Base-by-base conservation (phyloP, 257 asterid species). In the Verbascum thapsus region DNA sequence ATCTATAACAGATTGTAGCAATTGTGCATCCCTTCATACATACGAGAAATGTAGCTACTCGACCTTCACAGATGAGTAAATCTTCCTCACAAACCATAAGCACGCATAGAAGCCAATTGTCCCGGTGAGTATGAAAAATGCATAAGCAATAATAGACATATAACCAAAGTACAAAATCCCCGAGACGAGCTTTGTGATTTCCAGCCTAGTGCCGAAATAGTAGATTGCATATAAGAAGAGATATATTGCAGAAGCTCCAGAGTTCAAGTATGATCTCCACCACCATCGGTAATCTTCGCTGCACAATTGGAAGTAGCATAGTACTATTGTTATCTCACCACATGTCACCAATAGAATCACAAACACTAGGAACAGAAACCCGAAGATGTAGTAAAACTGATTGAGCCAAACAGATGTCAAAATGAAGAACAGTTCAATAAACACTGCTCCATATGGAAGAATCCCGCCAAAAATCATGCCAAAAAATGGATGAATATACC, bases 351-450 rank as follows among this genome's bases (percentile, higher is more conserved):
- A 10, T 7, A 81, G 78, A 40, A 81, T 78, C 41, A 79, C 32
- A 41, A 78, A 75, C 13, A 76, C 84, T 8, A 81, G 39, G 53
- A 81, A 81, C 3, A 81, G 80, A 61, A 81, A 81, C 9, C 84
- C 87, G 2, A 81, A 81, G 41, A 81, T 81, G 80, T 81, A 81
- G 69, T 81, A 81, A 39, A 81, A 81, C 26, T 81, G 84, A 68
- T 81, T 75, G 26, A 81, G 76, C 87, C 87, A 81, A 53, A 81
- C 80, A 0, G 87, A 81, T 4, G 84, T 75, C 64, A 81, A 11
- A 13, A 81, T 75, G 67, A 81, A 78, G 80, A 75, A 81, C 32
- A 81, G 84, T 68, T 78, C 84, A 1, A 81, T 79, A 37, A 81
- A 81, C 23, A 81, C 87, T n/a, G 84, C 84, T 7, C 82, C 84